Percentiles rank a stretch among this genome's conserved stretches.
phyloP scores from a whole-genome alignment of 805 yeast genomes.

The Blastobotrys chiropterorum region DNA sequence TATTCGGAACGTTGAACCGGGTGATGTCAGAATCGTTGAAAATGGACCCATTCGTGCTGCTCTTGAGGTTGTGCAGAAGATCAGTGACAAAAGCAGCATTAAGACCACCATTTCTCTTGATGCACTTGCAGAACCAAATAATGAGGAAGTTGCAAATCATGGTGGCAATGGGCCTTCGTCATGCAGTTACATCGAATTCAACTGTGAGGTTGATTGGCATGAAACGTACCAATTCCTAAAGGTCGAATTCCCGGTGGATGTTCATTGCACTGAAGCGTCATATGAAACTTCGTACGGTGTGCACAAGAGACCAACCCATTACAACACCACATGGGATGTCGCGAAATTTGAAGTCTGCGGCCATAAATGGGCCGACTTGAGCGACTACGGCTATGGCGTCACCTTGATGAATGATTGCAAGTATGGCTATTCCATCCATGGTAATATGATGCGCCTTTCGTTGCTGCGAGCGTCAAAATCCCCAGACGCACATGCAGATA shows the following conservation, averaged over 20 bases:
- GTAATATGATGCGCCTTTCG: conserved; percentile 83
- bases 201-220: conserved; percentile 73
- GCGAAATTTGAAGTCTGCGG: conserved; percentile 95
- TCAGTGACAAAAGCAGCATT: conserved; percentile 53
- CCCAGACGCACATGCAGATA: conserved; percentile 92
- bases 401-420: conserved; percentile 76
- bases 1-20: conserved; percentile 43
- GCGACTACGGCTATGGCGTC: conserved; percentile 84
- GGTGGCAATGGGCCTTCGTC: conserved; percentile 27
- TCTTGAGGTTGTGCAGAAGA: conserved; percentile 52
- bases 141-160: conserved; percentile 18
- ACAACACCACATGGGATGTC: conserved; percentile 91
- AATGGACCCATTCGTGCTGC: conserved; percentile 57
- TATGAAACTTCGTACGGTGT: conserved; percentile 94
- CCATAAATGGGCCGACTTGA: conserved; percentile 88
- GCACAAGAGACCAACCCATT: conserved; percentile 89
- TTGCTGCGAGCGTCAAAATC: conserved; percentile 86
- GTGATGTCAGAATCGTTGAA: conserved; percentile 36
- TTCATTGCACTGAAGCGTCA: conserved; percentile 67
- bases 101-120: conserved; percentile 65
- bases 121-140: conserved; percentile 31
- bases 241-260: conserved; percentile 89
- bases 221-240: conserved; percentile 83
- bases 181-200: conserved; percentile 43
- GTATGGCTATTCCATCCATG: conserved; percentile 90